phyloP scores from a whole-genome alignment of 1,139 yeast species.

The Suhomyces maxii region DNA sequence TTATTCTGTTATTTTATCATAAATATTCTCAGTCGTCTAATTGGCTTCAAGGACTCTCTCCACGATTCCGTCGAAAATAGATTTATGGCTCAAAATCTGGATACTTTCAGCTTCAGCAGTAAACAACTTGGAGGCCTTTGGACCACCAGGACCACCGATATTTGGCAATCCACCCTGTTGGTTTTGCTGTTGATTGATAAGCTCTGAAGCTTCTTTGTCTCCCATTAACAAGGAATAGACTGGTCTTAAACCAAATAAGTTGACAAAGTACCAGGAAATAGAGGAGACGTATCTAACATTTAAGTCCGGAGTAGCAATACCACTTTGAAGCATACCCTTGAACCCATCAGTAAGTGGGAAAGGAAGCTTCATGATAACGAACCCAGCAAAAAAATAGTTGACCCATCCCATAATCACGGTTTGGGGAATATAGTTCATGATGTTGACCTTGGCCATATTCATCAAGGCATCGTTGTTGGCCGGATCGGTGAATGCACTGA shows the following conservation, averaged over 20 bases:
- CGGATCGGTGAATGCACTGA: slow-evolving; percentile 72
- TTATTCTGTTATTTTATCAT: background rate
- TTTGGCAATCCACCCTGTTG: slow-evolving; percentile 42
- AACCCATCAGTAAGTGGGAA: slow-evolving; percentile 82
- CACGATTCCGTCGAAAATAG: slow-evolving; percentile 62
- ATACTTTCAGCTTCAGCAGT: slow-evolving; percentile 74
- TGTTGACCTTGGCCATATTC: slow-evolving; percentile 76
- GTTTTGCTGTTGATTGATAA: slow-evolving; percentile 46
- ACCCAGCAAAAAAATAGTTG: slow-evolving; percentile 89
- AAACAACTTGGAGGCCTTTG: slow-evolving; percentile 61
- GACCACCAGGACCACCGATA: slow-evolving; percentile 57
- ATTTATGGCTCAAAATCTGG: slow-evolving; percentile 58
- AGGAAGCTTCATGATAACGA: slow-evolving; percentile 64
- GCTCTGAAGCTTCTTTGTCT: slow-evolving; percentile 50
- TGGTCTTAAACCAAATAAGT: slow-evolving; percentile 80
- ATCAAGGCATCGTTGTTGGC: slow-evolving; percentile 71
- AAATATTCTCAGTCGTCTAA: background rate
- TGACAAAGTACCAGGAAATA: slow-evolving; percentile 96
- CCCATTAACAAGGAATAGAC: slow-evolving; percentile 73
- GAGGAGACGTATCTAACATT: slow-evolving; percentile 95
- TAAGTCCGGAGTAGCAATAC: slow-evolving; percentile 80
- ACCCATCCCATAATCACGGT: slow-evolving; percentile 96
- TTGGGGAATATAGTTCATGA: slow-evolving; percentile 86
- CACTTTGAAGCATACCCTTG: slow-evolving; percentile 88
- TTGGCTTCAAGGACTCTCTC: slow-evolving; percentile 48